phyloP scores from a whole-genome alignment of 805 yeast species.

The Candida khao-thaluensis region DNA sequence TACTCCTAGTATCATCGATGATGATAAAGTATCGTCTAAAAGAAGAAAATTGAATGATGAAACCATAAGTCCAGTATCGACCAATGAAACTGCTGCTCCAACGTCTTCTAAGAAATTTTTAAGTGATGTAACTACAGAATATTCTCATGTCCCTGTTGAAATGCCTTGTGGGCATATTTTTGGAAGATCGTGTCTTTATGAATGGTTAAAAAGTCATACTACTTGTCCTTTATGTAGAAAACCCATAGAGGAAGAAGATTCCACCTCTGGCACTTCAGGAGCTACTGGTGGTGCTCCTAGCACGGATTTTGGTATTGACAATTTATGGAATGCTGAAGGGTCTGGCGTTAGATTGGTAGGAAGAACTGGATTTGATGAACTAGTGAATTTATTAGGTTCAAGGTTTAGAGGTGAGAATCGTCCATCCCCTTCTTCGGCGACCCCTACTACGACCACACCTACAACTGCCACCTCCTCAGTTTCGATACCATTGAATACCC shows the following conservation, averaged over 20 bases:
- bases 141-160: conserved; percentile 60
- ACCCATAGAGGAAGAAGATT: conserved; percentile 28
- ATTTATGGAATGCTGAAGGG: conserved; percentile 11
- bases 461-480: neutral
- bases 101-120: conserved; percentile 12
- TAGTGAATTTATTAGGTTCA: conserved; percentile 5
- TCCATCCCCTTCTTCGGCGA: too few species aligned
- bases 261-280: neutral
- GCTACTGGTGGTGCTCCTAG: neutral
- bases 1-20: conserved; percentile 12
- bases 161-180: conserved; percentile 87
- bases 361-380: conserved; percentile 13
- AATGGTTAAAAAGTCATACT: conserved; percentile 74
- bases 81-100: neutral
- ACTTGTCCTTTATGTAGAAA: conserved; percentile 88
- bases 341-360: conserved; percentile 10
- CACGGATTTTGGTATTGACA: conserved; percentile 8
- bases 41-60: conserved; percentile 23
- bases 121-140: conserved; percentile 18
- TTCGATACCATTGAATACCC: neutral
- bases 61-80: conserved; percentile 2
- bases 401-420: neutral
- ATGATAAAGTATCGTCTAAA: conserved; percentile 17
- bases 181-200: conserved; percentile 79
- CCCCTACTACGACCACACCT: neutral